Evolutionary conservation across 495 filamentous ascomycete genomes (phyloP).

Genomic region (Cercophora samala): DNA sequence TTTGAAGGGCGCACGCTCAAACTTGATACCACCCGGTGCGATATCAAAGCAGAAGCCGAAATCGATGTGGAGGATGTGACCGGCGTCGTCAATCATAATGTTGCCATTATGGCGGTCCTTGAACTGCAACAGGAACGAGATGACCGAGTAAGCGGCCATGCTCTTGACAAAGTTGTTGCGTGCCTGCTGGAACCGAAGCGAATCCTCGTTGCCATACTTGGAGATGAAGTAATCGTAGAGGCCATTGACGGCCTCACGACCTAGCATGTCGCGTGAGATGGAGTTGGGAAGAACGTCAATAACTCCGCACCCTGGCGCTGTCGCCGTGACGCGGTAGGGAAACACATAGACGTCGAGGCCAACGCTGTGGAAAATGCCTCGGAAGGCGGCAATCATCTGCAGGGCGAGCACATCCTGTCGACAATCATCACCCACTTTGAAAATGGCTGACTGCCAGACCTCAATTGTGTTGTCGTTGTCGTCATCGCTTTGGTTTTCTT

Average conservation of each 20-base stretch:
- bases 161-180: slow-evolving; percentile 98
- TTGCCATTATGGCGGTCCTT: slow-evolving; percentile 99
- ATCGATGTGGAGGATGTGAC: slow-evolving; percentile 98
- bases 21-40: slow-evolving; percentile 90
- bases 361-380: slow-evolving; percentile 89
- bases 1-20: slow-evolving; percentile 98
- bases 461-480: slow-evolving; percentile 62
- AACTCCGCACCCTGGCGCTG: slow-evolving; percentile 94
- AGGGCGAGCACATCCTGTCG: slow-evolving; percentile 94
- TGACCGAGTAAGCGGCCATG: slow-evolving; percentile 99
- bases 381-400: slow-evolving; percentile 96
- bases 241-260: slow-evolving; percentile 94
- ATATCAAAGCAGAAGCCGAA: slow-evolving; percentile 99
- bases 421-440: slow-evolving; percentile 99
- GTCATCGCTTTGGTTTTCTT: slow-evolving; percentile 35
- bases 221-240: slow-evolving; percentile 97
- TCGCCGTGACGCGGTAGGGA: slow-evolving; percentile 97
- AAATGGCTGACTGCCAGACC: slow-evolving; percentile 98
- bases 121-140: slow-evolving; percentile 95
- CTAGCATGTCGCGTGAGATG: slow-evolving; percentile 97
- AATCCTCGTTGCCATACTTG: slow-evolving; percentile 95
- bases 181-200: slow-evolving; percentile 88
- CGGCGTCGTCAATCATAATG: slow-evolving; percentile 97
- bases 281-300: slow-evolving; percentile 97
- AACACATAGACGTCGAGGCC: slow-evolving; percentile 96